Evolutionary conservation across 805 yeast species (phyloP), one percentile per base, ranked within the genome.

Genomic region (Suhomyces sp.): DNA sequence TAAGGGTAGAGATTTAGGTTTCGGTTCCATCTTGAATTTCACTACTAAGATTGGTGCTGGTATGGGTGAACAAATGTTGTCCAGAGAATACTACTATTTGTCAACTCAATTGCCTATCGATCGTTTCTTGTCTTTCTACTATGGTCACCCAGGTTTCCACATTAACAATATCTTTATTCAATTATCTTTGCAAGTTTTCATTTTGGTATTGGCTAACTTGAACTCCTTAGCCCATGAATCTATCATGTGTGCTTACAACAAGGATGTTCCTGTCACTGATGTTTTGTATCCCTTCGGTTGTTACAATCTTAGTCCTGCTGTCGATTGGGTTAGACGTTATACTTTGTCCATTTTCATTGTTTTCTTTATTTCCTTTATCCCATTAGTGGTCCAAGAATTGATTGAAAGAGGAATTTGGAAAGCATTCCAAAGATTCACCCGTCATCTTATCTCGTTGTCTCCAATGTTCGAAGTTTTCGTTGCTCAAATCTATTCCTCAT

Each of bases 1-100:
- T 65, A 84, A 84, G 64, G 95, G 95, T 58, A 74, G 95, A 72
- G 95, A 84, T 74, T 72, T 84, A 52, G 95, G 95, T 56, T 84
- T 84, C 62, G 88, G 88, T 40, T 83, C 93, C 4, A 83, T 84
- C 65, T 71, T 83, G 72, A 84, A 84, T 63, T 84, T 84, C 74
- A 83, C 88, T 15, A 83, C 90, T 26, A 84, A 84, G 65, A 83
- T 84, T 74, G 95, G 95, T 63, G 90, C 93, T 48, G 95, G 95
- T 65, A 84, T 84, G 95, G 93, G 93, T 60, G 95, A 84, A 63
- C 95, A 84, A 60, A 81, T 84, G 81, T 67, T 84, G 42, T 83
- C 90, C 18, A 74, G 95, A 65, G 95, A 84, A 59, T 84, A 84
- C 58, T 84, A 80, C 63, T 83, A 83, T 60, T 61, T 84, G 60